Base-by-base conservation (phyloP, 805 yeast genomes). In the Maudiozyma pseudohumilis region DNA sequence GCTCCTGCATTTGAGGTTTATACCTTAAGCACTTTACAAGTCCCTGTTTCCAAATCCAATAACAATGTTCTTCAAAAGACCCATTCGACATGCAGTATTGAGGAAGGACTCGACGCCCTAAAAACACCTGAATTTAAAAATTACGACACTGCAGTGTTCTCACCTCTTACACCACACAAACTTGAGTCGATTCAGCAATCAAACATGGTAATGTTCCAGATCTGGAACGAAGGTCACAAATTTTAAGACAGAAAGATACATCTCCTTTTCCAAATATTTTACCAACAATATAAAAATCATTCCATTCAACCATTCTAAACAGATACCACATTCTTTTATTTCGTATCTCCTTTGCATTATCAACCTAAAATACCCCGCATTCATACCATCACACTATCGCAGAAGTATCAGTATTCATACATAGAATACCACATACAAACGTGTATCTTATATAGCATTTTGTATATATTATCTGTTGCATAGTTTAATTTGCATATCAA, bases 81-180 rank as follows among this genome's bases (percentile, higher is more conserved):
- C 18, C 11, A 10, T 10, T 46, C 25, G 25, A 37, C 25, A 16
- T 33, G 35, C 35, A 41, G 34, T 33, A 44, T 35, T 40, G 47
- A 26, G 32, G 32, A 24, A 45, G 41, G 24, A 46, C 31, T 43
- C 6, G 43, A 43, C 23, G 17, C 39, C 12, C 23, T 43, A 27
- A 38, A 32, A 19, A 43, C 46, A 22, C 43, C 46, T 16, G 35
- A 32, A 31, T 43, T 43, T 24, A 38, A 38, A 12, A 35, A 37
- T n/a, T 13, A 15, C 6, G 29, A 36, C 3, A 27, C 18, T 2
- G 11, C 22, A n/a, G 16, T 13, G 12, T 10, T 27, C 11, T 29
- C 38, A 15, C 35, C 40, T 11, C 20, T 30, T n/a, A 32, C 40
- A 15, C 31, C 34, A 9, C 34, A 28, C 10, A 35, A 32, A 20